Percentiles rank a stretch among this genome's conserved stretches.
These are phyloP conservation scores for Pichia sp. DNA, from an alignment of 1,139 yeast species.

Conservation along the genomic window DNA sequence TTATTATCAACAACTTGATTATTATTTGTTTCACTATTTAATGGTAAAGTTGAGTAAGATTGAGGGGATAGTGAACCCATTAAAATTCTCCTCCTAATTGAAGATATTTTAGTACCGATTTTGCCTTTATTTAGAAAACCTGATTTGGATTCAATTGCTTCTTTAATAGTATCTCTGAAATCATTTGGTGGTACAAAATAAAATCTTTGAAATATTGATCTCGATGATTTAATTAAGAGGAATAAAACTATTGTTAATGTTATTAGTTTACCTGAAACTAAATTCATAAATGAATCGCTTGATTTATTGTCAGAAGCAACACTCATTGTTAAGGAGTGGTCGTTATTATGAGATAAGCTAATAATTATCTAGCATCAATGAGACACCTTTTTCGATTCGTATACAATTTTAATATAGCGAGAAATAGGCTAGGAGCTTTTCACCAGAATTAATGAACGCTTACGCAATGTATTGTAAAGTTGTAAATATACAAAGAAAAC, in stretches of 20 bases:
- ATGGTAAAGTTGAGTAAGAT: constrained; percentile 36
- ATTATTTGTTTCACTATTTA: constrained; percentile 12
- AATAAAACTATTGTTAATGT: background rate
- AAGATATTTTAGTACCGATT: constrained; percentile 34
- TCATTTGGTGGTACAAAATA: constrained; percentile 39
- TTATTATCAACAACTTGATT: constrained; percentile 15
- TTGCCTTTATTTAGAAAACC: constrained; percentile 16
- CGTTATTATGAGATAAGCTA: too few species aligned
- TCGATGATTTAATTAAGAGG: background rate
- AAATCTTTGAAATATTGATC: constrained; percentile 31
- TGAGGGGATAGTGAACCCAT: constrained; percentile 42
- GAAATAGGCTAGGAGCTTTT: too few species aligned
- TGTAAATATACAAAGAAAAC: too few species aligned
- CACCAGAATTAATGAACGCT: too few species aligned
- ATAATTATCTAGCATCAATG: too few species aligned
- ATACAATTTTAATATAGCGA: too few species aligned
- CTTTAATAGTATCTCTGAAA: constrained; percentile 36
- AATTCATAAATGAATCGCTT: too few species aligned
- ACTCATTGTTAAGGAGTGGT: too few species aligned
- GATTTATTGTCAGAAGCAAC: too few species aligned
- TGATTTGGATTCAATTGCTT: constrained; percentile 32
- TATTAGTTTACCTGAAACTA: too few species aligned
- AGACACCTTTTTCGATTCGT: too few species aligned
- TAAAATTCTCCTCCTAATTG: constrained; percentile 38
- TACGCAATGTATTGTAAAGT: too few species aligned